Evolutionary conservation across 2,329 filamentous ascomycete genomes (phyloP), one percentile per base, ranked within the genome.

Genomic region (Fusarium bulbicola): DNA sequence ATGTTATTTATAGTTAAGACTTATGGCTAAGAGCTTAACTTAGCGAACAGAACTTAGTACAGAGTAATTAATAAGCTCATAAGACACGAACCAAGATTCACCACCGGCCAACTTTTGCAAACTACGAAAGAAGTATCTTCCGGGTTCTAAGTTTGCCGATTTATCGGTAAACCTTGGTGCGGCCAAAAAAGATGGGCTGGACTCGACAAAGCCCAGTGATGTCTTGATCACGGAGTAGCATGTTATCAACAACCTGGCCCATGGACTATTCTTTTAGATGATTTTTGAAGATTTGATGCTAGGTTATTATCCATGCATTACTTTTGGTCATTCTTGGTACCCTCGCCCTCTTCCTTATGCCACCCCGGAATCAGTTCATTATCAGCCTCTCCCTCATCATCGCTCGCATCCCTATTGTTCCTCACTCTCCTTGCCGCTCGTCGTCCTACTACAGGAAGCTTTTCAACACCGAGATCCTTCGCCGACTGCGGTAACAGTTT

Each of bases 321-420:
- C 16, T 59, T 50, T 21, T 36, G 8, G 2, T 24, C 30, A 20
- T 21, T 40, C 18, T 60, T 59, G 10, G 5, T 37, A 8, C 11
- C 10, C 14, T 50, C 56, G 4, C 18, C 37, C 18, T 57, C 45
- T 15, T 43, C 28, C n/a, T 80, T 75, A 40, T 80, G 71, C 81
- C 81, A 84, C 1, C 79, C 82, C 1, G 78, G 72, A 52, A 85
- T 80, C 57, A 85, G 59, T 15, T 81, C 79, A 66, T 85, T 85
- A 59, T 85, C 83, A 3, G 84, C 84, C 73, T 84, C 81, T 3
- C 84, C 84, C 24, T 84, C 82, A 6, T 81, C 81, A 5, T 79
- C 76, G 3, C 74, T 79, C 13, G 32, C 56, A 57, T 74, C 66
- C 18, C 60, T 37, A 7, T 68, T 74, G n/a, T 63, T 66, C 6